Conservation (phyloP, 306 rosid species). For the Lagenaria siceraria region DNA sequence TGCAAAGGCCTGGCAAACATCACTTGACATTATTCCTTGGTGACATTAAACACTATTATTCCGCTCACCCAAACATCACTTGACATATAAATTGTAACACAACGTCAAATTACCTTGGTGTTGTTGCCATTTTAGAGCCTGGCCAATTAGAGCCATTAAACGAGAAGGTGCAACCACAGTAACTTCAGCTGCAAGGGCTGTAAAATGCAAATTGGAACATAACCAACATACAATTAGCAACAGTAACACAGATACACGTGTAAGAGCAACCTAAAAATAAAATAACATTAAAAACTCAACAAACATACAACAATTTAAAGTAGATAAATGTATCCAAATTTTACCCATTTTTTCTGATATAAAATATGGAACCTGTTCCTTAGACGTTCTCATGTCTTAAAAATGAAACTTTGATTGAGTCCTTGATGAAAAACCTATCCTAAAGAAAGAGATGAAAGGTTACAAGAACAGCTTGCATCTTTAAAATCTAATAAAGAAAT, state of each 20-base stretch:
- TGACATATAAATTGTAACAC: not conserved
- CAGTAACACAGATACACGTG: not conserved
- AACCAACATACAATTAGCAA: not conserved
- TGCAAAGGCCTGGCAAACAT: no score
- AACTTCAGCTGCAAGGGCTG: slow-evolving; percentile 90
- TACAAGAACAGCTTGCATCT: not conserved
- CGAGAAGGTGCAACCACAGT: slow-evolving; percentile 97
- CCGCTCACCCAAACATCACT: no score
- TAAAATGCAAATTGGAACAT: slow-evolving; percentile 19
- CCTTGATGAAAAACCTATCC: slow-evolving; percentile 5
- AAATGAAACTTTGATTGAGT: slow-evolving; percentile 1
- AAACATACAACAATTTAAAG: not conserved
- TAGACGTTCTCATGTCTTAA: slow-evolving; percentile 6
- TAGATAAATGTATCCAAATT: not conserved
- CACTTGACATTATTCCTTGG: no score
- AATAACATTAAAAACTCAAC: not conserved
- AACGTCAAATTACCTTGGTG: slow-evolving; percentile 57
- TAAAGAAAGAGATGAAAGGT: not conserved
- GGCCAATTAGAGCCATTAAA: slow-evolving; percentile 92
- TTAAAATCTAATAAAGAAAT: not conserved
- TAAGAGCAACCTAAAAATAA: not conserved
- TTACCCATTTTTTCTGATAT: not conserved
- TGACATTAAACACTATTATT: no score
- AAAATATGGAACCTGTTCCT: not conserved
- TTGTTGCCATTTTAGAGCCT: slow-evolving; percentile 98